A percentile compares a stretch with the other conserved stretches of the same genome.
Evolutionary conservation across 176 grass and related monocot species (phyloP).

Genomic region (Eragrostis nindensis): DNA sequence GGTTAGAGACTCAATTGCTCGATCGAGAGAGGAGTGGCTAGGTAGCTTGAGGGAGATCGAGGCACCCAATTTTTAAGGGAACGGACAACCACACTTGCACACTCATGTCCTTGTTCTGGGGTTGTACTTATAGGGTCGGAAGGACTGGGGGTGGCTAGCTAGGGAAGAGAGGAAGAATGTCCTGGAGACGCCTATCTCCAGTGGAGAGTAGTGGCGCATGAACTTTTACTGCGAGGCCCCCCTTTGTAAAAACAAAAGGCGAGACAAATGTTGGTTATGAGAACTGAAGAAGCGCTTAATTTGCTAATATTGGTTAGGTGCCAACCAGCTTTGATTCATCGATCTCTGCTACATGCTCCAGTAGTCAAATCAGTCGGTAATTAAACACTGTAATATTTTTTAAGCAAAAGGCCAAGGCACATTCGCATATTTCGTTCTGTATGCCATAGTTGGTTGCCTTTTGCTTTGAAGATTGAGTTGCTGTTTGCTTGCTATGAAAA

Average conservation of each 20-base stretch:
- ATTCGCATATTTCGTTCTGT: background rate
- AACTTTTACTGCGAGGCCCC: constrained; percentile 32
- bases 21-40: constrained; percentile 37
- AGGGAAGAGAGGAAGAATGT: constrained; percentile 39
- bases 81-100: constrained; percentile 43
- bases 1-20: constrained; percentile 37
- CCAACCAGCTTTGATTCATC: background rate
- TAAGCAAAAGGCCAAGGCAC: background rate
- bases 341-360: no score
- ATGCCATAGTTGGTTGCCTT: no score
- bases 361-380: background rate
- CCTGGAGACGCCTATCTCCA: constrained; percentile 26
- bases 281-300: background rate
- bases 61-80: constrained; percentile 41
- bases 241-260: background rate
- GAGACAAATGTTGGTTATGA: constrained; percentile 30
- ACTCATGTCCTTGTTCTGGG: constrained; percentile 46
- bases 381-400: background rate
- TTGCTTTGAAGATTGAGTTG: no score
- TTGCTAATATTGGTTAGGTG: constrained; percentile 23
- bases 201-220: background rate
- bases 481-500: constrained; percentile 20
- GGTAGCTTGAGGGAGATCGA: constrained; percentile 26
- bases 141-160: background rate
- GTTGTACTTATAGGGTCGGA: constrained; percentile 64